Evolutionary conservation across 2,329 filamentous ascomycete genomes (phyloP).

Genomic region (Xylaria sp.): DNA sequence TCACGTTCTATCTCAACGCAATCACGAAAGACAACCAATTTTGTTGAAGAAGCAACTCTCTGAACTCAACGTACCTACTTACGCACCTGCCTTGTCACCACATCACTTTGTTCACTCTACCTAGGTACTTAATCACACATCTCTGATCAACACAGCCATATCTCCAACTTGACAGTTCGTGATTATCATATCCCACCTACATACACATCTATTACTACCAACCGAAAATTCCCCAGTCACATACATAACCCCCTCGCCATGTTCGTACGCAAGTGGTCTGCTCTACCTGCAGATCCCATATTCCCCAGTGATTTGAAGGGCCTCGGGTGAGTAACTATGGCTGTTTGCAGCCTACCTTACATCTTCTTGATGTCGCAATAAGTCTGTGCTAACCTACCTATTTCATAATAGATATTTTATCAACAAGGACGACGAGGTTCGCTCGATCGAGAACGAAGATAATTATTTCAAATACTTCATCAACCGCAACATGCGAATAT

Average conservation of each 20-base stretch:
- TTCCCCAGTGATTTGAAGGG: constrained; percentile 73
- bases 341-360: neutral
- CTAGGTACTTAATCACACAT: neutral
- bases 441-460: constrained; percentile 72
- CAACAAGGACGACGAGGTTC: constrained; percentile 78
- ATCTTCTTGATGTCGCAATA: constrained; percentile 4
- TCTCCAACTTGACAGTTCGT: neutral
- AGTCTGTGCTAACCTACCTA: neutral
- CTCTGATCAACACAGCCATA: neutral
- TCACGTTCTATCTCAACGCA: neutral
- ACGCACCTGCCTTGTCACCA: neutral
- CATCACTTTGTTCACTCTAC: neutral
- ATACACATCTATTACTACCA: neutral
- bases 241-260: constrained; percentile 58
- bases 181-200: neutral
- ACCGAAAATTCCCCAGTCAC: no score
- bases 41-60: neutral
- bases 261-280: constrained; percentile 77
- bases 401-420: constrained; percentile 76
- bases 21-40: neutral
- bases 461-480: constrained; percentile 79
- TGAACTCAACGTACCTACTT: neutral
- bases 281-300: constrained; percentile 74
- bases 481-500: constrained; percentile 78
- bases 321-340: constrained; percentile 70